phyloP scores from a whole-genome alignment of 352 stramenopile genomes.

The Pythium pyrilobum region DNA sequence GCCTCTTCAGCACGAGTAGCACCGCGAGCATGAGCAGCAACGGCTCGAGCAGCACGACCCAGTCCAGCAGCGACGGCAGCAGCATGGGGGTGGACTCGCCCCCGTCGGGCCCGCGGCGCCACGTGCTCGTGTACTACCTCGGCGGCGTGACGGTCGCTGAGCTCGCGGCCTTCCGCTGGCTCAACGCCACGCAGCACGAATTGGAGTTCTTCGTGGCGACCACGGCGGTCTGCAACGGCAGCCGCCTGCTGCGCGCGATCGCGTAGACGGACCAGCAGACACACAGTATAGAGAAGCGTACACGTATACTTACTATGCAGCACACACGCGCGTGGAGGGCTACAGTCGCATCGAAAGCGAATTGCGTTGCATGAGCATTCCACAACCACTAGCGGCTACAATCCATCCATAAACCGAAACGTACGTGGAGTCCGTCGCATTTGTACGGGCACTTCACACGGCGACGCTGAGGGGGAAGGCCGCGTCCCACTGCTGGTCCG shows the following conservation, averaged over 20 bases:
- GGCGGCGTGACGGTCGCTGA: conserved; percentile 81
- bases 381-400: too few relatives aligned
- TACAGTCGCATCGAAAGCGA: too few relatives aligned
- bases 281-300: too few relatives aligned
- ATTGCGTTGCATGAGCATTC: too few relatives aligned
- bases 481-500: neutral
- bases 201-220: conserved; percentile 65
- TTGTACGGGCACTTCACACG: too few relatives aligned
- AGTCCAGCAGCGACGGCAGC: neutral
- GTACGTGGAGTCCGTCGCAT: too few relatives aligned
- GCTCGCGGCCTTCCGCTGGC: conserved; percentile 65
- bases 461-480: conserved; percentile 12
- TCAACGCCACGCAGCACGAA: conserved; percentile 61
- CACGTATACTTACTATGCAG: too few relatives aligned
- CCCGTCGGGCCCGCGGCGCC: conserved; percentile 1
- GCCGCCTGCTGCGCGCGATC: conserved; percentile 54
- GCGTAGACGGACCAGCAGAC: too few relatives aligned
- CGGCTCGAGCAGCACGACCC: neutral
- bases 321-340: too few relatives aligned
- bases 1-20: conserved; percentile 9
- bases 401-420: too few relatives aligned
- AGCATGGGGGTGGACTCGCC: neutral
- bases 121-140: conserved; percentile 79
- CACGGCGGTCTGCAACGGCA: conserved; percentile 71
- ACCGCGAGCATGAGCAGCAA: conserved; percentile 7